Conservation (phyloP, 257 asterid genomes). For the Verbascum thapsus region DNA sequence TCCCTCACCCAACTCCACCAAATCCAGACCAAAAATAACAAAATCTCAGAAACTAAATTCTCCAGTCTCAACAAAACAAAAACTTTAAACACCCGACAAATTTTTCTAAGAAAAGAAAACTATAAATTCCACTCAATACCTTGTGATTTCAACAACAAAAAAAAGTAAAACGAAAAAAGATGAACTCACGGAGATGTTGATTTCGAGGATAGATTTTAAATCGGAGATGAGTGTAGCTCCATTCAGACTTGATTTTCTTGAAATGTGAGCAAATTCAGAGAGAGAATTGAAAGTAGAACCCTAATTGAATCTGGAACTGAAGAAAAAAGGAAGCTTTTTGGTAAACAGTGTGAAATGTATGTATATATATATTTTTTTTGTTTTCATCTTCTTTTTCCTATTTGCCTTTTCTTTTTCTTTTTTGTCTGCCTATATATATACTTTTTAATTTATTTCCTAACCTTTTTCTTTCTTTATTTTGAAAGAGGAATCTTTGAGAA, state of each 20-base stretch:
- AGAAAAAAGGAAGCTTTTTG: constrained; percentile 34
- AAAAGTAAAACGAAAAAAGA: no score
- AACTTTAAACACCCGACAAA: constrained; percentile 11
- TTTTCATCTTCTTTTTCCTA: constrained; percentile 25
- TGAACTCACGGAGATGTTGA: no score
- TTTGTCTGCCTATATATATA: no score
- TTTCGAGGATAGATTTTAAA: no score
- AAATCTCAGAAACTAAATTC: constrained; percentile 6
- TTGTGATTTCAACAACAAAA: no score
- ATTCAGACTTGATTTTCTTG: no score
- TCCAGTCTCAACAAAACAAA: constrained; percentile 29
- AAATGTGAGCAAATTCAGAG: no score
- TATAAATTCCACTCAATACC: no score
- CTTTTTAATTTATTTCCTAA: neutral
- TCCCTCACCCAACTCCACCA: constrained; percentile 30
- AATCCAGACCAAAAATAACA: no score
- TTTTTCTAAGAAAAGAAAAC: neutral
- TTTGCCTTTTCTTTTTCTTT: neutral
- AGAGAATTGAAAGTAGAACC: no score
- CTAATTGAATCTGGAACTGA: no score
- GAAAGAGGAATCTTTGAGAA: constrained; percentile 25
- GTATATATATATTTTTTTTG: constrained; percentile 26
- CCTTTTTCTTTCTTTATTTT: constrained; percentile 19
- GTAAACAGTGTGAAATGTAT: constrained; percentile 26
- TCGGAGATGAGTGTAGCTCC: no score